These are phyloP conservation scores for Solanum pennellii DNA, from an alignment of 257 asterid genomes.

Conservation along the genomic window DNA sequence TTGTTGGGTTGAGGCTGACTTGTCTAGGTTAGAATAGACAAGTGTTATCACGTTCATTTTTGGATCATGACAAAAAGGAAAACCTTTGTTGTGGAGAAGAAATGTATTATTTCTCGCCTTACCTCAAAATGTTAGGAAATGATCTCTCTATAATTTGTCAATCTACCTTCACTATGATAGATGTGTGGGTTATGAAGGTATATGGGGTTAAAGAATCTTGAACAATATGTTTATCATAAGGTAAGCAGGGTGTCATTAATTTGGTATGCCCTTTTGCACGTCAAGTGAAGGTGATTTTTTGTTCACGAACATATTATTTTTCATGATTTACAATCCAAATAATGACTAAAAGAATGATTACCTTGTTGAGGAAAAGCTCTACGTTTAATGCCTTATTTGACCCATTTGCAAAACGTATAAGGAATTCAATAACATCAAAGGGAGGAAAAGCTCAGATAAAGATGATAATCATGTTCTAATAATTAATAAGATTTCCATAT, in stretches of 20 bases:
- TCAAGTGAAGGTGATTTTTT: conserved; percentile 21
- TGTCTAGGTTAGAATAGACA: too few species aligned
- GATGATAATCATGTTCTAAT: not conserved
- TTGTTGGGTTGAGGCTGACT: too few species aligned
- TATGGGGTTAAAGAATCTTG: conserved; percentile 25
- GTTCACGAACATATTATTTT: conserved; percentile 1
- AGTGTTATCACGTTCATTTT: too few species aligned
- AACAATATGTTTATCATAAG: conserved; percentile 17
- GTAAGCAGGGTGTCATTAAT: not conserved
- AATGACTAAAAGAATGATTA: not conserved
- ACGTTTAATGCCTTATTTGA: conserved; percentile 32
- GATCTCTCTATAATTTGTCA: too few species aligned
- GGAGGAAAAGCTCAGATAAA: not conserved
- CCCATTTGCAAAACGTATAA: not conserved
- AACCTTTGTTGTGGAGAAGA: too few species aligned
- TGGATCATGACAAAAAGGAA: too few species aligned
- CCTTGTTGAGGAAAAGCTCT: not conserved
- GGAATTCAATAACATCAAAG: not conserved
- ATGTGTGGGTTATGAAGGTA: conserved; percentile 8
- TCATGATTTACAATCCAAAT: conserved; percentile 22
- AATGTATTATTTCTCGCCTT: too few species aligned
- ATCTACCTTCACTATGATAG: too few species aligned
- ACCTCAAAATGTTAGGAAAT: too few species aligned
- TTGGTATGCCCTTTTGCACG: conserved; percentile 11
- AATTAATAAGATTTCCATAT: not conserved